Base-by-base conservation (phyloP, 805 yeast genomes). In the Metschnikowia anglica region DNA sequence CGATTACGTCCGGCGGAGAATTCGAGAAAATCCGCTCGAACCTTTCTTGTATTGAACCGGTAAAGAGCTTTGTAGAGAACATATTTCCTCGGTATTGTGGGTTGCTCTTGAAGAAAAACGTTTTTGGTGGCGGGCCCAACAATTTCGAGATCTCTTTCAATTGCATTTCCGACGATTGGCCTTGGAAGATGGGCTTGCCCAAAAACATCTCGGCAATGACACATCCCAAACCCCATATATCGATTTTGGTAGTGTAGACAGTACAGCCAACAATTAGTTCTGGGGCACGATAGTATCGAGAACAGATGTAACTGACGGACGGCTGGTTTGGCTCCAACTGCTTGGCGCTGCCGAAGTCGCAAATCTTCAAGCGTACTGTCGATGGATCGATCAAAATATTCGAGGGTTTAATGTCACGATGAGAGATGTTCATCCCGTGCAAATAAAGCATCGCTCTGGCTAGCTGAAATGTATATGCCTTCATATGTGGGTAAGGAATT, bases 141-240 rank as follows among this genome's bases (percentile, higher is more conserved):
- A 89, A 68, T 63, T 91, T 89, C 28, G 95, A 83, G 48, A 93
- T 89, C 60, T 91, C 95, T 52, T 91, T 83, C 49, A 93, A 72
- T 65, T 93, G 99, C 49, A 88, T 75, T 59, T 83, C 77, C 39
- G 96, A 96, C 47, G 86, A 84, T 54, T 82, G 87, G 34, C 99
- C 98, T 65, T 90, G 96, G 70, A 93, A 93, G n/a, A 93, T 80
- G 1, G 98, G 96, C 60, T 80, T 83, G 12, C 97, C 97, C 49
- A 89, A 76, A 43, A 85, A 74, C 87, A 93, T 83, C 66, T 93
- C 99, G 11, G 97, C 97, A 47, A 93, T 69, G 26, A 93, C 96
- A 70, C 99, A 91, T 1, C 98, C 99, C 46, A 91, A 72, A 13
- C 97, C 96, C 99, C 99, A 93, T 56, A 90, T 85, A 63, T 93